A percentile compares a stretch with the other conserved stretches of the same genome.
Conservation (phyloP, 2,329 filamentous ascomycete genomes). For the Cadophora sp. region DNA sequence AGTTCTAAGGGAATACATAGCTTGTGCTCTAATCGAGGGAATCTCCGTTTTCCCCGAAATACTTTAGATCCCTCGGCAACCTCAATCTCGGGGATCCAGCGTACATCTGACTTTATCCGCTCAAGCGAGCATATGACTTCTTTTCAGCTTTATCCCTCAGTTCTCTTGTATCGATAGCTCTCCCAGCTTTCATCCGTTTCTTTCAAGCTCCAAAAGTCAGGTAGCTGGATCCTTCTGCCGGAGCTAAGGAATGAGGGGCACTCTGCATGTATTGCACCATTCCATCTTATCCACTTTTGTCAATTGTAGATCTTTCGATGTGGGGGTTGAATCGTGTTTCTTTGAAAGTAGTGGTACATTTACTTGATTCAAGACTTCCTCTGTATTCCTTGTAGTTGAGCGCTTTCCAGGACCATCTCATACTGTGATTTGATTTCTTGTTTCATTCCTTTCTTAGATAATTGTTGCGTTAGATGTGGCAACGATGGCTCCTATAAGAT, state of each 20-base stretch:
- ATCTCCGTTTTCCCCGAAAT: neutral
- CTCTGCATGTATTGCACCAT: conserved; percentile 24
- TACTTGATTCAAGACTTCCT: no score
- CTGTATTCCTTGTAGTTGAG: neutral
- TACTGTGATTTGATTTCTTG: neutral
- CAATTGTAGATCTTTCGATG: neutral
- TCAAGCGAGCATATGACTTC: neutral
- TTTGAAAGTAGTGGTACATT: neutral
- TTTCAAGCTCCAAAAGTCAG: neutral
- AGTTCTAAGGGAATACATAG: neutral
- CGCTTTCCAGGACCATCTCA: neutral
- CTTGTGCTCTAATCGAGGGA: neutral
- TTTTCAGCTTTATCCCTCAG: neutral
- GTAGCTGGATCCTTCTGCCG: conserved; percentile 15
- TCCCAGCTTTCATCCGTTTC: no score
- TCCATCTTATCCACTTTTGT: conserved; percentile 19
- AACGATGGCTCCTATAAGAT: conserved; percentile 39
- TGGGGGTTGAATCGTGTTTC: neutral
- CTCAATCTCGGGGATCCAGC: neutral
- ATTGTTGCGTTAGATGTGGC: neutral
- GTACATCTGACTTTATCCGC: neutral
- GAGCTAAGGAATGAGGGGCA: conserved; percentile 19
- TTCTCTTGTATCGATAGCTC: no score
- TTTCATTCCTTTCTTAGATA: neutral
- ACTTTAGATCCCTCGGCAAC: neutral